phyloP scores from a whole-genome alignment of 208 protist genomes.

The Trypanosoma rangeli region DNA sequence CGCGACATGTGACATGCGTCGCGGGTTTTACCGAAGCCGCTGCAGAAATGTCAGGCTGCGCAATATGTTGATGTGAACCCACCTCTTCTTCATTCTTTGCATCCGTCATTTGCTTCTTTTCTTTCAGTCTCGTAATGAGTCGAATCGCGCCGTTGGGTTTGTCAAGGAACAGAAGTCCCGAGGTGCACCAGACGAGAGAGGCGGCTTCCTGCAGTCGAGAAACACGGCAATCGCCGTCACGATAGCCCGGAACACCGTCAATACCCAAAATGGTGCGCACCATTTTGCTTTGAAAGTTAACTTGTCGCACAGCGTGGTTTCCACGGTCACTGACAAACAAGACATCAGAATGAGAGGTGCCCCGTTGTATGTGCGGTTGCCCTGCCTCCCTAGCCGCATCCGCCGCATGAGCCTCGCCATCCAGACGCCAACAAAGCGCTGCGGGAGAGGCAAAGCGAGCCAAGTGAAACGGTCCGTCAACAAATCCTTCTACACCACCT shows the following conservation, averaged over 20 bases:
- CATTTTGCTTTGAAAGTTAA: slow-evolving; percentile 54
- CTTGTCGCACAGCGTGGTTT: slow-evolving; percentile 73
- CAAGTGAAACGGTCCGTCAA: slow-evolving; percentile 68
- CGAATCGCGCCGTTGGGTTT: slow-evolving; percentile 60
- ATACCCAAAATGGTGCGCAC: slow-evolving; percentile 76
- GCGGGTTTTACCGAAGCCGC: slow-evolving; percentile 2
- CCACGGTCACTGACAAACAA: slow-evolving; percentile 83
- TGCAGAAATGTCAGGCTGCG: not conserved
- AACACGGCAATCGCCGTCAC: slow-evolving; percentile 56
- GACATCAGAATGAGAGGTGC: slow-evolving; percentile 25
- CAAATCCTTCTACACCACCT: slow-evolving; percentile 50
- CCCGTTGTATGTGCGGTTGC: not conserved
- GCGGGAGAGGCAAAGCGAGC: slow-evolving; percentile 59
- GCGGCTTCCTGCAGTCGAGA: slow-evolving; percentile 54
- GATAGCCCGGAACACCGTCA: slow-evolving; percentile 71
- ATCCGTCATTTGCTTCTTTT: slow-evolving; percentile 4
- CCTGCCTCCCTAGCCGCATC: not conserved
- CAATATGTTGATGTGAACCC: not conserved
- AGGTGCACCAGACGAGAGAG: slow-evolving; percentile 53
- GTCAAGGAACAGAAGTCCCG: slow-evolving; percentile 69
- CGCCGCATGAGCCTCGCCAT: slow-evolving; percentile 17
- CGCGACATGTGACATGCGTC: slow-evolving; percentile 24
- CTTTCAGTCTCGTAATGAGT: slow-evolving; percentile 47
- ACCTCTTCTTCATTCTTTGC: not conserved
- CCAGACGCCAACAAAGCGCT: slow-evolving; percentile 74